phyloP scores from a whole-genome alignment of 1,139 yeast species.

The Candida neerlandica region DNA sequence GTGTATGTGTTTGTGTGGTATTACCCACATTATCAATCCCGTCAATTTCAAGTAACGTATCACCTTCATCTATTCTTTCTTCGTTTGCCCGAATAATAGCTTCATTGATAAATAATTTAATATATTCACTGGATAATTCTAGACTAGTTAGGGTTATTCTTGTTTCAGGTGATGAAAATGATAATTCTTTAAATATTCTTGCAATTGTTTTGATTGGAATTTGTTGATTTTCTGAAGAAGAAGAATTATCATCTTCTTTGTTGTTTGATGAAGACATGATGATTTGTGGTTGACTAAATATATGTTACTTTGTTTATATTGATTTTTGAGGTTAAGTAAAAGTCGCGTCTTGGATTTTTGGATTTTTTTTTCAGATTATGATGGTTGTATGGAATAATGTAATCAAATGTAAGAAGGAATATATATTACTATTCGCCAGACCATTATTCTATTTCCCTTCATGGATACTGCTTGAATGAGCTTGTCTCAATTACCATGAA shows the following conservation, averaged over 20 bases:
- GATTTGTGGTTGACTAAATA: neutral
- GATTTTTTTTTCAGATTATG: too few relatives aligned
- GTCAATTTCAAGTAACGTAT: conserved; percentile 26
- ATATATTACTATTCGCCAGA: too few relatives aligned
- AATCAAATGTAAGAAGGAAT: too few relatives aligned
- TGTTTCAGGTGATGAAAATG: conserved; percentile 52
- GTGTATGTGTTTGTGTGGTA: conserved; percentile 17
- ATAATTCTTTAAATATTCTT: conserved; percentile 53
- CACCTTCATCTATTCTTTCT: conserved; percentile 40
- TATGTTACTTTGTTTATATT: too few relatives aligned
- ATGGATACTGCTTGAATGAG: too few relatives aligned
- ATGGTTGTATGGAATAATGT: too few relatives aligned
- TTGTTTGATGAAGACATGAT: neutral
- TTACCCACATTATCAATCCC: conserved; percentile 32
- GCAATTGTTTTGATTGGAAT: conserved; percentile 53
- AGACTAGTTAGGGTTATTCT: conserved; percentile 53
- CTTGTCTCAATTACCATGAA: too few relatives aligned
- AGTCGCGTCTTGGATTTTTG: too few relatives aligned
- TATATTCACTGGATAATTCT: conserved; percentile 55
- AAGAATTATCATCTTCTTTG: neutral
- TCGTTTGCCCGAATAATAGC: conserved; percentile 66
- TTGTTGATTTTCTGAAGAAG: neutral
- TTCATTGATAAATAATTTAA: conserved; percentile 62
- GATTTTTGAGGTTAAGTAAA: too few relatives aligned
- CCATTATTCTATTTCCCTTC: too few relatives aligned